These are phyloP conservation scores for Liriodendron chinense DNA, from an alignment of 164 flowering plant species.

Conservation along the genomic window DNA sequence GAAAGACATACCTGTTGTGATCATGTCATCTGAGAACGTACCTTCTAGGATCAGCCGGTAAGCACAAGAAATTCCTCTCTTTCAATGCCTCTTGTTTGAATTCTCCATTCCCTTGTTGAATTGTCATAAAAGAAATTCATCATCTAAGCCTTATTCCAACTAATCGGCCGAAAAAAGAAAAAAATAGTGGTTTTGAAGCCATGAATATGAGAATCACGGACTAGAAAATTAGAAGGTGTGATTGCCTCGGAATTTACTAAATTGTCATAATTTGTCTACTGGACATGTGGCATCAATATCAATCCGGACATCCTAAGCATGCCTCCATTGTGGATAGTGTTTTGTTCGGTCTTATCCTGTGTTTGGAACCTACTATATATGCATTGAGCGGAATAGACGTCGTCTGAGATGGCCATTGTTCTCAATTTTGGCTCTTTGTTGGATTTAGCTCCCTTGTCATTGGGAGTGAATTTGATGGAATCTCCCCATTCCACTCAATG, in stretches of 20 bases:
- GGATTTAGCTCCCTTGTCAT: no score
- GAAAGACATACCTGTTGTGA: constrained; percentile 85
- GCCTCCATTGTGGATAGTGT: background rate
- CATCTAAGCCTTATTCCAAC: background rate
- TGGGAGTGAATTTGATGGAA: no score
- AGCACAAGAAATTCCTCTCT: constrained; percentile 9
- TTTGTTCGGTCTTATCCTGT: background rate
- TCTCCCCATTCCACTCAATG: no score
- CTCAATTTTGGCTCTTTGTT: background rate
- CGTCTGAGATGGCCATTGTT: background rate
- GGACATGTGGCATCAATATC: background rate
- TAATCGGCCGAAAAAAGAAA: background rate
- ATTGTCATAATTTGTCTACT: no score
- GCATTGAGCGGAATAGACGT: background rate
- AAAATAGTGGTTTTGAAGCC: background rate
- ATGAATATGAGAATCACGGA: constrained; percentile 10
- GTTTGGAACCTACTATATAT: no score
- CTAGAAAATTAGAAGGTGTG: background rate
- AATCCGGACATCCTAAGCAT: background rate
- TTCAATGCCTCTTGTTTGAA: background rate
- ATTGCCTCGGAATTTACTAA: background rate
- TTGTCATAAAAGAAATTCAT: background rate
- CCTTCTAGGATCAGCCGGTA: constrained; percentile 88
- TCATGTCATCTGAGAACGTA: constrained; percentile 95
- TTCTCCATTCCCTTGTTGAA: background rate